Conservation (phyloP, 1,284 basidiomycete species). For the Tetrapyrgos nigripes region DNA sequence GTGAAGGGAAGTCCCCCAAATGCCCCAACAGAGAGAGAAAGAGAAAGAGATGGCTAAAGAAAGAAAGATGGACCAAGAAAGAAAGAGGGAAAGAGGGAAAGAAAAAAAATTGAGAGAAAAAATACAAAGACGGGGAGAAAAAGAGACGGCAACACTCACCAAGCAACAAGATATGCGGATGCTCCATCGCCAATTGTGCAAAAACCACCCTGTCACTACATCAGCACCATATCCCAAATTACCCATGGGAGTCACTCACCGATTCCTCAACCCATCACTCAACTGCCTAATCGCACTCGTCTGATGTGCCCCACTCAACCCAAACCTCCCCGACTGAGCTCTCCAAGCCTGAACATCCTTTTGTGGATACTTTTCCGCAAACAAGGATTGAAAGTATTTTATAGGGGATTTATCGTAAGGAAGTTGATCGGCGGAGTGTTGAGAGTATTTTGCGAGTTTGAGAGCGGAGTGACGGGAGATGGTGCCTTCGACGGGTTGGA, state of each 20-base stretch:
- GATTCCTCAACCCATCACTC: constrained; percentile 96
- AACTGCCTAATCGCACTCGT: constrained; percentile 91
- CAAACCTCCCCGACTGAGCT: constrained; percentile 94
- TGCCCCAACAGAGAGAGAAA: background rate
- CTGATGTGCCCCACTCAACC: constrained; percentile 94
- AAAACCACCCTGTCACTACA: constrained; percentile 78
- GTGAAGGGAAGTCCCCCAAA: background rate
- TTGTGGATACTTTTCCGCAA: constrained; percentile 89
- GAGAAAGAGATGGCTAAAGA: background rate
- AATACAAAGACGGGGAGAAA: too few species aligned
- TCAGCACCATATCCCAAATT: background rate
- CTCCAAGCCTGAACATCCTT: constrained; percentile 96
- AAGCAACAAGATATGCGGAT: constrained; percentile 88
- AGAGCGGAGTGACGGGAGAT: constrained; percentile 89
- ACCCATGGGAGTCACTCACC: constrained; percentile 52
- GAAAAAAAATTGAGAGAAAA: background rate
- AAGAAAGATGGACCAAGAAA: background rate
- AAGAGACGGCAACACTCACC: constrained; percentile 49
- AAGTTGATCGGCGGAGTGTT: constrained; percentile 98
- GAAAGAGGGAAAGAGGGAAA: background rate
- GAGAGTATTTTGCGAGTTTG: constrained; percentile 97
- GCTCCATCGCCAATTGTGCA: constrained; percentile 92
- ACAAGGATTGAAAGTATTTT: constrained; percentile 88
- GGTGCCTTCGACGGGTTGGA: constrained; percentile 87
- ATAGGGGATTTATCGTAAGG: constrained; percentile 94